Evolutionary conservation across 805 yeast genomes (phyloP), one percentile per base, ranked within the genome.

Genomic region (Torulaspora maleeae): DNA sequence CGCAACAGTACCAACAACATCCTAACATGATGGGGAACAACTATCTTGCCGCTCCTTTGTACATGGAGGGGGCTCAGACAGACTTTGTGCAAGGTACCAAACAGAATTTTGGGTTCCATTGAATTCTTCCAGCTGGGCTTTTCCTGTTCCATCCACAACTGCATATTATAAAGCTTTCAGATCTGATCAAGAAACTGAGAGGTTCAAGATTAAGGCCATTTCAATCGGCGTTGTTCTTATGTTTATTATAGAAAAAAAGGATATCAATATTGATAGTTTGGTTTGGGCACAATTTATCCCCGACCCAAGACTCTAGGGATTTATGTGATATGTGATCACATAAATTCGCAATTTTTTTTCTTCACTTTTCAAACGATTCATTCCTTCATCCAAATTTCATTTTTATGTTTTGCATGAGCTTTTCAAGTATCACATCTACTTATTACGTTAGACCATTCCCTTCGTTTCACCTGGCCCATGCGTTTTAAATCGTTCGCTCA

Each of bases 21-120:
- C 46, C 41, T 12, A 41, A 28, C n/a, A 38, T 44, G 33, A 46
- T 46, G 50, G 43, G 25, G 6, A 44, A 42, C 29, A 39, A 34
- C 22, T 48, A 44, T 33, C 28, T 45, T 19, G 44, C 51, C 6
- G 34, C 43, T 10, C 40, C 44, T 35, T 37, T 42, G 46, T 45
- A 48, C 42, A 44, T 48, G 51, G 51, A 42, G 6, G 42, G 44
- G 30, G 27, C 17, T 29, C 29, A 38, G 15, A 36, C 40, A 36
- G 51, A 47, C 12, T 44, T 41, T 28, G 40, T 36, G 27, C 43
- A 35, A 27, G 38, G 42, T 27, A 38, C 22, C 20, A 46, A 43
- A 6, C 38, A 41, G 11, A 44, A 48, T 27, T 42, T 48, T 32
- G 48, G 51, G 16, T 48, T 48, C 20, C 44, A 27, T 30, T 50